Evolutionary conservation across 441 rosid species (phyloP).

Genomic region (Pelargonium cotyledonis): DNA sequence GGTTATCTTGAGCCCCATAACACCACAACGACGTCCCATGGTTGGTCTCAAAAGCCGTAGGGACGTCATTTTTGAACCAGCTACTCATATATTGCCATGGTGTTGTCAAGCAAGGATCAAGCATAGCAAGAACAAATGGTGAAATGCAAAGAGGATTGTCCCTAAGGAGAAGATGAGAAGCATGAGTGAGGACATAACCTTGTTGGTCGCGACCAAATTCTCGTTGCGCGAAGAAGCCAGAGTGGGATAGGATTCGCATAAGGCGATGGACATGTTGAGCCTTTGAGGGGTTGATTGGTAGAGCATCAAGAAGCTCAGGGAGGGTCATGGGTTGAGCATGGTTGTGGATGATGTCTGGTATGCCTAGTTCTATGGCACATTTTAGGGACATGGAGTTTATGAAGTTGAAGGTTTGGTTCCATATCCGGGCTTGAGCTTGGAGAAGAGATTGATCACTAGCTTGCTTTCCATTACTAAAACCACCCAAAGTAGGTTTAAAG

Average conservation of each 20-base stretch:
- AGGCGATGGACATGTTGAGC: slow-evolving; percentile 18
- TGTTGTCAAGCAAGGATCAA: slow-evolving; percentile 20
- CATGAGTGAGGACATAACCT: slow-evolving; percentile 20
- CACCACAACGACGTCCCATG: slow-evolving; percentile 26
- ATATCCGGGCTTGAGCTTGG: slow-evolving; percentile 14
- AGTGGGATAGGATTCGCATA: slow-evolving; percentile 25
- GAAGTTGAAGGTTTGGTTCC: slow-evolving; percentile 8
- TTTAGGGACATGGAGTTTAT: slow-evolving; percentile 19
- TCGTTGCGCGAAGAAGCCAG: slow-evolving; percentile 24
- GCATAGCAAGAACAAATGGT: slow-evolving; percentile 16
- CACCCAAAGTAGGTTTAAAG: too few relatives aligned
- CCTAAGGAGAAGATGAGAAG: slow-evolving; percentile 19
- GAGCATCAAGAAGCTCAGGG: slow-evolving; percentile 1
- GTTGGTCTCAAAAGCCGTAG: slow-evolving; percentile 21
- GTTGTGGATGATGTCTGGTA: slow-evolving; percentile 16
- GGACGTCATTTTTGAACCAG: slow-evolving; percentile 23
- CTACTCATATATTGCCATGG: slow-evolving; percentile 20
- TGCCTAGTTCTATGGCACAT: slow-evolving; percentile 21
- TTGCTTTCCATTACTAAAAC: too few relatives aligned
- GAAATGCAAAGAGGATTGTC: slow-evolving; percentile 12
- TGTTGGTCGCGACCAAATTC: not conserved
- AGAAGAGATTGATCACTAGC: not conserved
- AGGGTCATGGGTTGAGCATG: slow-evolving; percentile 11
- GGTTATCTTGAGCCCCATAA: slow-evolving; percentile 14
- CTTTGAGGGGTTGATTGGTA: slow-evolving; percentile 17